Base-by-base conservation (phyloP, 306 rosid species). In the Canavalia ensiformis region DNA sequence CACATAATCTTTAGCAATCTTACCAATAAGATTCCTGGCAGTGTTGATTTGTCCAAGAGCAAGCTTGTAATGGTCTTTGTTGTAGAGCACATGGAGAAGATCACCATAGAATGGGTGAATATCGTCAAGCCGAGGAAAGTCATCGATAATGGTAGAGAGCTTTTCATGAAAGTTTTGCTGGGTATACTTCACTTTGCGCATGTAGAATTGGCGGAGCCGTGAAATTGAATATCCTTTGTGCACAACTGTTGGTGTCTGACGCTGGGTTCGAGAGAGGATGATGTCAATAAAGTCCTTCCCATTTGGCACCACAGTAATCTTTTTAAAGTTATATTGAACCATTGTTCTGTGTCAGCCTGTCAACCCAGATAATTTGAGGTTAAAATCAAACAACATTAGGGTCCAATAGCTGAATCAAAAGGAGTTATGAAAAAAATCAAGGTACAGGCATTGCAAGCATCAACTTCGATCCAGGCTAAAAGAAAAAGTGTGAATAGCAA, bases 21-120 rank as follows among this genome's bases (percentile, higher is more conserved):
- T 94, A 29, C 93, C 77, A 51, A 91, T 94, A 39, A 91, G 92
- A 52, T 91, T 94, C 87, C 97, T 88, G 54, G 97, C 98, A 70
- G 96, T 90, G 76, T 92, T 94, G 78, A 94, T 46, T 79, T 94
- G 97, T 18, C 97, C 98, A 75, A 94, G 97, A 0, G 97, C 98
- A 79, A 94, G 98, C 92, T 94, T 94, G 89, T 91, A 92, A 73
- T 94, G 98, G 68, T 94, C 98, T 70, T 92, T 94, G 83, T 94
- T 92, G 87, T 94, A 94, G 18, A 94, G 93, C 45, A 91, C 97
- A 49, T 92, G 97, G 34, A 94, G 94, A 29, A 94, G 92, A 66
- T 94, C 97, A 0, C 97, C 97, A 34, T 91, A 91, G 81, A 94
- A 94, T 0, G 98, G 97, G 47, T 92, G 98, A 81, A 92, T 90